phyloP scores from a whole-genome alignment of 352 stramenopile species.

The Globisporangium paddicum region DNA sequence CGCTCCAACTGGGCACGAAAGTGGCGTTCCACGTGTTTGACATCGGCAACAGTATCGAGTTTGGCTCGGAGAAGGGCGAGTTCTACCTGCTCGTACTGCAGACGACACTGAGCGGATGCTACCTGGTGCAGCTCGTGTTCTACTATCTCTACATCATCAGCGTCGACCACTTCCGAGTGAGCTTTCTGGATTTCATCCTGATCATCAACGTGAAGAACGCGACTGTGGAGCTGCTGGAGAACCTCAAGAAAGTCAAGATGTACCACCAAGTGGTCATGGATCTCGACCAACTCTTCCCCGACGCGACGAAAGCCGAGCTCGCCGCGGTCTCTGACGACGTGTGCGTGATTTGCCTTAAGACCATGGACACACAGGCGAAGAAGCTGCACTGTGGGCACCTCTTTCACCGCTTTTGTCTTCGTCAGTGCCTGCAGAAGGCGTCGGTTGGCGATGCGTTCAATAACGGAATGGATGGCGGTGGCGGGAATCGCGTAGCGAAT shows the following conservation, averaged over 20 bases:
- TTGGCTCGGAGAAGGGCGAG: constrained; percentile 52
- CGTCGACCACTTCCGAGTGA: constrained; percentile 74
- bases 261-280: constrained; percentile 74
- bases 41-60: constrained; percentile 24
- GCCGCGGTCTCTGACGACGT: constrained; percentile 62
- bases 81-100: constrained; percentile 62
- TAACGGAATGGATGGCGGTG: constrained; percentile 5
- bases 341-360: constrained; percentile 75
- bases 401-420: constrained; percentile 69
- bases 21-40: constrained; percentile 64
- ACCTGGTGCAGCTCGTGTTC: constrained; percentile 62
- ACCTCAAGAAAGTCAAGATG: constrained; percentile 57
- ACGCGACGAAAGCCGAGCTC: constrained; percentile 52
- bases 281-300: constrained; percentile 55
- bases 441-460: constrained; percentile 56
- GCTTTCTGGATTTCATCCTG: constrained; percentile 73
- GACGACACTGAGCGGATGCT: constrained; percentile 50
- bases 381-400: constrained; percentile 70
- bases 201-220: constrained; percentile 83
- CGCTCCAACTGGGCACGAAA: constrained; percentile 61
- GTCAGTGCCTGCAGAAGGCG: constrained; percentile 67
- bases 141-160: constrained; percentile 85
- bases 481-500: constrained; percentile 22
- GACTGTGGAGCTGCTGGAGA: constrained; percentile 58
- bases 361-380: constrained; percentile 64